Evolutionary conservation across 306 rosid species (phyloP).

Genomic region (Cucurbita pepo): DNA sequence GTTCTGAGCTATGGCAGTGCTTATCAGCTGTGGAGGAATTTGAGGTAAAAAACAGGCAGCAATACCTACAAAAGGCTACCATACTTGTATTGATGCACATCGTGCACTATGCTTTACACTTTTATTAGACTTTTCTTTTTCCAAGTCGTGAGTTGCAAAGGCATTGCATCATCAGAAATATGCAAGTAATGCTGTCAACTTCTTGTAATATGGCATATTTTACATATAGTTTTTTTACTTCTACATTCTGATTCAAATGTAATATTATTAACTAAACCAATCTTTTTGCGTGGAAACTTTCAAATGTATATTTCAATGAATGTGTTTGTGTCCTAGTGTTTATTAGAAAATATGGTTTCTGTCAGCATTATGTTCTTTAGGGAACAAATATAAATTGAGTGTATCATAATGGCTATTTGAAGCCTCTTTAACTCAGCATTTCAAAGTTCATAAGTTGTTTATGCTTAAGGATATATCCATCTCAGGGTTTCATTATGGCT

Average conservation of each 20-base stretch:
- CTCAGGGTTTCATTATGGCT: not conserved
- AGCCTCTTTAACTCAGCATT: not conserved
- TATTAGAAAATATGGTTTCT: not conserved
- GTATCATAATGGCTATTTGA: not conserved
- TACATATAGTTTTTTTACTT: not conserved
- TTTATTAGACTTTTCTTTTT: not conserved
- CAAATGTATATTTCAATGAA: not conserved
- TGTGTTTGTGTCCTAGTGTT: not conserved
- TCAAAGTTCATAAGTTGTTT: not conserved
- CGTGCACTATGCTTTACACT: not conserved
- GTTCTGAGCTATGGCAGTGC: slow-evolving; percentile 42
- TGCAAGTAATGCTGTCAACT: not conserved
- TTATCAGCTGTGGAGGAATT: slow-evolving; percentile 72
- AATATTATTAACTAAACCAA: too few relatives aligned
- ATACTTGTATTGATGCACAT: not conserved
- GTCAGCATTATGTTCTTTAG: not conserved
- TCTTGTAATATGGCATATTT: not conserved
- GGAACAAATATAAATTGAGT: not conserved
- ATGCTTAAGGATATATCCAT: not conserved
- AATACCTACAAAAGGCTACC: not conserved
- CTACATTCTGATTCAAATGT: not conserved
- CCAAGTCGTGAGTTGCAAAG: not conserved
- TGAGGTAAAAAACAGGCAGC: slow-evolving; percentile 48
- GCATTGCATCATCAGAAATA: not conserved
- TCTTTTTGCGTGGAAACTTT: not conserved